Percentiles rank a stretch among this genome's conserved stretches.
These are phyloP conservation scores for Penicillium malachiteum DNA, from an alignment of 495 filamentous ascomycete genomes.

Conservation along the genomic window DNA sequence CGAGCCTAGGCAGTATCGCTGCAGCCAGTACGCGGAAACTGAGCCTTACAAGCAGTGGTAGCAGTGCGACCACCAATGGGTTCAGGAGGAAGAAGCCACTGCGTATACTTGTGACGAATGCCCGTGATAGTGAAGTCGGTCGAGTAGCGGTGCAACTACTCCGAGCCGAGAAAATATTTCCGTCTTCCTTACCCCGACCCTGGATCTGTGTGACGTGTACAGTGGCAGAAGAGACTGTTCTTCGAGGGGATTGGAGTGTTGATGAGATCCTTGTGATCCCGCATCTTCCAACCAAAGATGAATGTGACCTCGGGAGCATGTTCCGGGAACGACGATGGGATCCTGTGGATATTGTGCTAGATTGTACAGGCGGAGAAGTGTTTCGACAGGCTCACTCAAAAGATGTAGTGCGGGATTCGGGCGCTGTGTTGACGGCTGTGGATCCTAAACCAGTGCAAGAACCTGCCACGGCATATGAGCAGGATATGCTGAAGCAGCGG, in stretches of 20 bases:
- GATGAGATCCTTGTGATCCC: constrained; percentile 34
- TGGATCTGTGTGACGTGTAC: constrained; percentile 45
- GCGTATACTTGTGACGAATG: constrained; percentile 41
- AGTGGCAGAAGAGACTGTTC: constrained; percentile 24
- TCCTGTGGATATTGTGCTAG: constrained; percentile 42
- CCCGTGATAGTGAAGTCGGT: constrained; percentile 37
- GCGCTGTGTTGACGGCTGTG: constrained; percentile 38
- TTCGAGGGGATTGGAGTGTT: constrained; percentile 26
- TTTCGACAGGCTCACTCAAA: constrained; percentile 35
- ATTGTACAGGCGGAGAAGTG: constrained; percentile 35
- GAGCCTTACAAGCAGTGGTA: constrained; percentile 2
- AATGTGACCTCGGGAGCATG: constrained; percentile 29
- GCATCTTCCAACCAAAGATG: constrained; percentile 18
- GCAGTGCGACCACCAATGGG: constrained; percentile 1
- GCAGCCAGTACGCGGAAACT: not conserved
- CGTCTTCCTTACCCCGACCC: constrained; percentile 18
- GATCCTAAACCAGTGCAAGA: constrained; percentile 27
- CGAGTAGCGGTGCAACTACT: constrained; percentile 39
- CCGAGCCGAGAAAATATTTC: constrained; percentile 32
- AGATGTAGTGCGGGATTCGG: constrained; percentile 34
- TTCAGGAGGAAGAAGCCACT: constrained; percentile 17
- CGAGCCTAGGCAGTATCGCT: not conserved
- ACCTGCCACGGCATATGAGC: constrained; percentile 7
- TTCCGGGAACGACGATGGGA: constrained; percentile 34
- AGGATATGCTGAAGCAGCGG: constrained; percentile 16